Percentiles rank a stretch among this genome's conserved stretches.
phyloP scores from a whole-genome alignment of 2,329 filamentous ascomycete genomes.

The Trichoderma citrinoviride region DNA sequence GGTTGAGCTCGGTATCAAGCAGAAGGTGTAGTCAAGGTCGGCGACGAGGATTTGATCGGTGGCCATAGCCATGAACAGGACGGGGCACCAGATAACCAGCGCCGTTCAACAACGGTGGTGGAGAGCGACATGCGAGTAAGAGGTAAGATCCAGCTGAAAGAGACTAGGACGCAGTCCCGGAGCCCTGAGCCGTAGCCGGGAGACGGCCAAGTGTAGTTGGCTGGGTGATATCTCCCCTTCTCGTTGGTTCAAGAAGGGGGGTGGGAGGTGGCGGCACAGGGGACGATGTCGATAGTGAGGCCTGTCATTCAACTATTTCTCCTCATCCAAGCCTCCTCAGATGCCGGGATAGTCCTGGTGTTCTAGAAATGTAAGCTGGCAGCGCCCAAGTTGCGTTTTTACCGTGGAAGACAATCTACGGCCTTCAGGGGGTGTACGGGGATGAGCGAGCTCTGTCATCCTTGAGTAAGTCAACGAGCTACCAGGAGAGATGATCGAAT shows the following conservation, averaged over 20 bases:
- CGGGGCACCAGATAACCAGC: neutral
- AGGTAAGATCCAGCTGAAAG: conserved; percentile 14
- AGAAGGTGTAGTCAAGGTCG: neutral
- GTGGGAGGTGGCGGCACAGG: neutral
- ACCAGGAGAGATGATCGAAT: neutral
- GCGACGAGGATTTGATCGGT: neutral
- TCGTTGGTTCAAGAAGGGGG: neutral
- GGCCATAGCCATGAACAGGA: neutral
- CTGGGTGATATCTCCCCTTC: conserved; percentile 11
- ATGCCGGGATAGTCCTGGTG: conserved; percentile 3
- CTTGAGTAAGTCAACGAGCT: neutral
- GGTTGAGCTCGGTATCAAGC: conserved; percentile 25
- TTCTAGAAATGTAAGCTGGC: conserved; percentile 6
- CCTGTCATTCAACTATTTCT: conserved; percentile 1
- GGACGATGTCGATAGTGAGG: neutral
- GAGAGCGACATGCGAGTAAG: conserved; percentile 2
- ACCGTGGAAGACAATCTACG: neutral
- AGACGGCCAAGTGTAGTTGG: conserved; percentile 3
- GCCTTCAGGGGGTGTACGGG: neutral
- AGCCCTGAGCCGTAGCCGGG: conserved; percentile 10
- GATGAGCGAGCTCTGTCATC: neutral
- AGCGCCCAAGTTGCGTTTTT: neutral
- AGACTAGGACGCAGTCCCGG: neutral
- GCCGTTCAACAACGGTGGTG: neutral
- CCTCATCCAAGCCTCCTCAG: neutral